Percentiles rank a stretch among this genome's conserved stretches.
These are phyloP conservation scores for Euphorbia peplus DNA, from an alignment of 345 rosid genomes.

Conservation along the genomic window DNA sequence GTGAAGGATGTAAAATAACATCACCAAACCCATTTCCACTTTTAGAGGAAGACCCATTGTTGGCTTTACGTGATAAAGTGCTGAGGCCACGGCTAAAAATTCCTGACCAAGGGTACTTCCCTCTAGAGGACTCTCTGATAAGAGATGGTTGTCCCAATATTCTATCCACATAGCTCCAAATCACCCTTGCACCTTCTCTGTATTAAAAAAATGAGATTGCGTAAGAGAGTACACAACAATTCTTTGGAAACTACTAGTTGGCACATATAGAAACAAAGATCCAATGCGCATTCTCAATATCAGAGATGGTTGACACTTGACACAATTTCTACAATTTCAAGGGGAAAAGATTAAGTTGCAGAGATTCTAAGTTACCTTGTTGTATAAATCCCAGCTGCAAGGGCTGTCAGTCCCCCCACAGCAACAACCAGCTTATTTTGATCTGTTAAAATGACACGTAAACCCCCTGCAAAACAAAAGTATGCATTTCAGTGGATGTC, in stretches of 20 bases:
- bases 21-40: constrained; percentile 84
- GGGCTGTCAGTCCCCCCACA: constrained; percentile 96
- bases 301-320: too few species aligned
- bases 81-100: constrained; percentile 42
- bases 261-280: background rate
- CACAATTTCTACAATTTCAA: background rate
- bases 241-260: background rate
- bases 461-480: constrained; percentile 55
- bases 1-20: constrained; percentile 86
- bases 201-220: constrained; percentile 16
- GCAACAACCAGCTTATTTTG: constrained; percentile 92
- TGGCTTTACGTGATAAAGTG: constrained; percentile 39
- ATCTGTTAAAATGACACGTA: constrained; percentile 85
- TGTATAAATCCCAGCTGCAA: constrained; percentile 95
- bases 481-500: constrained; percentile 10
- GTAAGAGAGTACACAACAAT: constrained; percentile 4
- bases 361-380: constrained; percentile 52
- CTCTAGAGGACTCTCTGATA: constrained; percentile 95
- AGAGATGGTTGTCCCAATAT: constrained; percentile 97
- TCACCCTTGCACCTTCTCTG: constrained; percentile 98
- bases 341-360: background rate
- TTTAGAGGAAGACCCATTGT: constrained; percentile 45
- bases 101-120: constrained; percentile 98
- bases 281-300: background rate
- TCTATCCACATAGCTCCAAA: constrained; percentile 98